These are phyloP conservation scores for Phytophthora litchii DNA, from an alignment of 352 stramenopile species.

Conservation along the genomic window DNA sequence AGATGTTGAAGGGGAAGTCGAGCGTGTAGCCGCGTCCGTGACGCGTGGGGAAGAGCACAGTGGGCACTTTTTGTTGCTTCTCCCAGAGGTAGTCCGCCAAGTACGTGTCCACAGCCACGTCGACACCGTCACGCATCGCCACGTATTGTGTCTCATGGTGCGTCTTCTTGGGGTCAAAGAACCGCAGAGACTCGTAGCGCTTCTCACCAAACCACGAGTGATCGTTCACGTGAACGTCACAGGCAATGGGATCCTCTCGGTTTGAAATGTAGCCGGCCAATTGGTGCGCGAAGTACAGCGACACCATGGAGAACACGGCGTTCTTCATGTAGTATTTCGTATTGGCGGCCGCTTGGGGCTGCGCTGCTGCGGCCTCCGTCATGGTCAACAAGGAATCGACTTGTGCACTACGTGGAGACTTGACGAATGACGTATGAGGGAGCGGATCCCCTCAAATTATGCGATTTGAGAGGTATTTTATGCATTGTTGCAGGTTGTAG, in stretches of 20 bases:
- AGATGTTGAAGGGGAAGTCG: slow-evolving; percentile 81
- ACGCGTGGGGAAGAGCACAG: slow-evolving; percentile 74
- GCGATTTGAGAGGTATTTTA: not conserved
- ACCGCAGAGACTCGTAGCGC: slow-evolving; percentile 74
- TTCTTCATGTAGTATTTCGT: slow-evolving; percentile 78
- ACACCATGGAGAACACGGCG: slow-evolving; percentile 78
- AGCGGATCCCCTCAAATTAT: not conserved
- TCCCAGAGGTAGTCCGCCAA: slow-evolving; percentile 68
- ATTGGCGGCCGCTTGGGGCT: slow-evolving; percentile 44
- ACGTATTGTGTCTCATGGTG: slow-evolving; percentile 80
- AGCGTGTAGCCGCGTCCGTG: slow-evolving; percentile 82
- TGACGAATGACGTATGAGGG: slow-evolving; percentile 29
- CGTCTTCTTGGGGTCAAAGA: slow-evolving; percentile 79
- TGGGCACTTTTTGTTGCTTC: slow-evolving; percentile 63
- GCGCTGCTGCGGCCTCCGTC: slow-evolving; percentile 34
- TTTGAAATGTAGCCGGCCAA: slow-evolving; percentile 64
- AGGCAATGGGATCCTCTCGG: slow-evolving; percentile 65
- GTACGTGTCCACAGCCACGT: slow-evolving; percentile 80
- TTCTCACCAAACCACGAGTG: slow-evolving; percentile 67
- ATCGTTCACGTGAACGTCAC: slow-evolving; percentile 69
- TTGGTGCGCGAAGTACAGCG: slow-evolving; percentile 60
- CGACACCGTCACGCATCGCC: slow-evolving; percentile 65
- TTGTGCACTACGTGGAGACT: slow-evolving; percentile 25
- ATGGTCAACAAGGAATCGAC: slow-evolving; percentile 22
- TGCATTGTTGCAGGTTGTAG: slow-evolving; percentile 5